Base-by-base conservation (phyloP, 2,329 filamentous ascomycete species). In the Ceratocystis smalleyi region DNA sequence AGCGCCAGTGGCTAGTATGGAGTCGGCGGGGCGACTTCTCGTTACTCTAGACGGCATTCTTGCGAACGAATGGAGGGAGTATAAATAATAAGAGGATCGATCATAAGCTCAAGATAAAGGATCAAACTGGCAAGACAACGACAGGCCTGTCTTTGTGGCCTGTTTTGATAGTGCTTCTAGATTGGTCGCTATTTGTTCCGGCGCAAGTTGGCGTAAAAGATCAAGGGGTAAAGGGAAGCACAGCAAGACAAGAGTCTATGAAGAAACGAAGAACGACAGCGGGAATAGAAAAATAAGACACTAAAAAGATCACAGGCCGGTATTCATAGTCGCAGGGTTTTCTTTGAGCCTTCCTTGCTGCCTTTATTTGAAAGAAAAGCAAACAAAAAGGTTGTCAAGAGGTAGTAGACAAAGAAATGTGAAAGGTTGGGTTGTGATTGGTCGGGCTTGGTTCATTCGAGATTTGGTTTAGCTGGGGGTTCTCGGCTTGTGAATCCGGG, bases 1-100 rank as follows among this genome's bases (percentile, higher is more conserved):
- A 54, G 68, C 67, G 24, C 68, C 66, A 43, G 43, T 43, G 19
- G 62, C 35, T 17, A 66, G 55, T 40, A 66, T 49, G 32, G 59
- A 61, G 43, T 59, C 10, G 27, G 43, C 49, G 40, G 49, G 51
- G 27, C 62, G 54, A 30, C 40, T 49, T n/a, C 59, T n/a, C 27
- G 54, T 32, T 35, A 24, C 22, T 62, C 59, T 59, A 49, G 61
- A 59, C 59, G 64, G 43, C 61, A 68, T 66, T 57, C 5, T n/a
- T 6, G 27, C 27, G n/a, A 57, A 8, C 12, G 61, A 17, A 30
- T 47, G 43, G 45, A 63, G 27, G 62, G 22, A 22, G 43, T 15
- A 2, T 43, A 24, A 47, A 61, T 3, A 27, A 43, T 6, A 51
- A 51, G 24, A 5, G 47, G 47, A 51, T 27, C 15, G 47, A 27